A percentile compares a stretch with the other conserved stretches of the same genome.
Evolutionary conservation across 345 rosid species (phyloP).

Genomic region (rapeseed (Brassica napus)): Da-Ae NC_063445.1:29176501-29177000

Average conservation of each 20-base stretch:
- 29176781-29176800: constrained; percentile 99
- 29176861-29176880: constrained; percentile 31
- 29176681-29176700: background rate
- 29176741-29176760: constrained; percentile 84
- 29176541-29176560: constrained; percentile 87
- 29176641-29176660: background rate
- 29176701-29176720: constrained; percentile 38
- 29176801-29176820: constrained; percentile 61
- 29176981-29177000: constrained; percentile 99
- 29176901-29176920: constrained; percentile 28
- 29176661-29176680: background rate
- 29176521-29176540: constrained; percentile 83
- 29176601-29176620: background rate
- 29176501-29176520: background rate
- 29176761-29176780: constrained; percentile 96
- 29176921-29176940: constrained; percentile 99
- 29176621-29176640: background rate
- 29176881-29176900: constrained; percentile 39
- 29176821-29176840: constrained; percentile 10
- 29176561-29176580: constrained; percentile 82
- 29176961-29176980: constrained; percentile 99
- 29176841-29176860: background rate
- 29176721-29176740: constrained; percentile 42
- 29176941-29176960: constrained; percentile 99
- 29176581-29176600: constrained; percentile 71